Evolutionary conservation across 495 filamentous ascomycete genomes (phyloP).

Genomic region (Tuber brumale): DNA sequence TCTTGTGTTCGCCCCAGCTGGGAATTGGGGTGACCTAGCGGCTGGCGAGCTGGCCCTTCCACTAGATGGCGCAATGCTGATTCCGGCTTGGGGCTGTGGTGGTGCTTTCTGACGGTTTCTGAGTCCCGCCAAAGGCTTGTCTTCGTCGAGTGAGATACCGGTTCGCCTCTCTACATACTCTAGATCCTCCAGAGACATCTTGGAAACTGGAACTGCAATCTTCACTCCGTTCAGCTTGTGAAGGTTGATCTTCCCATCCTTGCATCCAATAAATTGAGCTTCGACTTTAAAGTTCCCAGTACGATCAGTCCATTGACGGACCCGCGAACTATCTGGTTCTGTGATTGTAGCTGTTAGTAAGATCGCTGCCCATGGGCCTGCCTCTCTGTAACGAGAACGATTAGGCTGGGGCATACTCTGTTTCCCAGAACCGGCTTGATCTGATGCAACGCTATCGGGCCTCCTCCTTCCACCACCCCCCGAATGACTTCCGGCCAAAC

Average conservation of each 20-base stretch:
- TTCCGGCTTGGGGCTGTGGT: constrained; percentile 30
- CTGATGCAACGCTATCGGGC: constrained; percentile 19
- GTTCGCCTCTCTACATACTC: constrained; percentile 86
- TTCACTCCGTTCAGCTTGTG: constrained; percentile 98
- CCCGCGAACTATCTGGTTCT: constrained; percentile 81
- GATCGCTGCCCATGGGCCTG: constrained; percentile 28
- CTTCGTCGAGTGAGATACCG: constrained; percentile 87
- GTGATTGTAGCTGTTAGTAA: constrained; percentile 36
- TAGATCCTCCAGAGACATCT: constrained; percentile 92
- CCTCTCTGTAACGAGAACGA: constrained; percentile 40
- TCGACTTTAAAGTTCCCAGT: constrained; percentile 95
- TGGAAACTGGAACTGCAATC: constrained; percentile 87
- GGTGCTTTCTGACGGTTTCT: constrained; percentile 44
- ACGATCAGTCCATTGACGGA: constrained; percentile 89
- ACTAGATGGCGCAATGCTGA: constrained; percentile 27
- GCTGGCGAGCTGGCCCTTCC: constrained; percentile 13
- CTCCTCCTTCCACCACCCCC: constrained; percentile 27
- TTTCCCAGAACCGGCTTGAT: constrained; percentile 29
- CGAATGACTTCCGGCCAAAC: constrained; percentile 33
- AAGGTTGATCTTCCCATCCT: constrained; percentile 93
- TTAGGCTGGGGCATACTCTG: constrained; percentile 39
- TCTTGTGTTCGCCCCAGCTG: constrained; percentile 47
- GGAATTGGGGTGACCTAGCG: constrained; percentile 28
- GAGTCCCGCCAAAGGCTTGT: constrained; percentile 87
- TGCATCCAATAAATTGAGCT: constrained; percentile 88